Evolutionary conservation across 148 eudicot species (phyloP), one percentile per base, ranked within the genome.

Genomic region (Persicaria maculosa): DNA sequence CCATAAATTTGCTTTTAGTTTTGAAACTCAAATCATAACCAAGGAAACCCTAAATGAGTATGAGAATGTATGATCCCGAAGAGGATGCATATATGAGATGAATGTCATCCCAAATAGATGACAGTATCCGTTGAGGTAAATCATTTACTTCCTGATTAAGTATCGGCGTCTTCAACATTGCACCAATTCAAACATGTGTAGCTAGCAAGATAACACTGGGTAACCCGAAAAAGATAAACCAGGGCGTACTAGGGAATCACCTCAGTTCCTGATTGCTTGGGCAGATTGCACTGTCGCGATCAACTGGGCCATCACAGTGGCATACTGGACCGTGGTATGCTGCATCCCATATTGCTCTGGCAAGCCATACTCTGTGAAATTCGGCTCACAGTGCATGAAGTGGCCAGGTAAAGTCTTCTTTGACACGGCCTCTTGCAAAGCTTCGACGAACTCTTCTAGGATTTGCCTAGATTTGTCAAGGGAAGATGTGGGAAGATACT

Each of bases 291-390:
- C 86, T 0, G 96, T 84, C 54, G 92, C 91, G 74, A 95, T 90
- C 85, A 95, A 68, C 74, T 86, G 91, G 17, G 86, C 87, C 84
- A 85, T 88, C 80, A 92, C 88, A 69, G 81, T 79, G 17, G 92
- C 91, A 78, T 95, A 95, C 82, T 95, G 98, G 81, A 90, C 86
- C 15, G 91, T 89, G 20, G 93, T 90, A 83, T 95, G 98, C 72
- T 87, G 92, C 44, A 86, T 50, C 16, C 89, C 80, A 72, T 95
- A 95, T 61, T 83, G 83, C 68, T 90, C 98, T 1, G 80, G 16
- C 19, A 95, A 88, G 65, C 92, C 97, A 74, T 77, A 95, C 75
- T 95, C 98, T 9, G 76, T 58, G 50, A 90, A 92, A 76, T 78
- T 90, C 9, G 96, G 86, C 76, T 95, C 97, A 9, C 77, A 76